Evolutionary conservation across 495 filamentous ascomycete species (phyloP), one percentile per base, ranked within the genome.

Genomic region (Lophiostoma macrostomum): DNA sequence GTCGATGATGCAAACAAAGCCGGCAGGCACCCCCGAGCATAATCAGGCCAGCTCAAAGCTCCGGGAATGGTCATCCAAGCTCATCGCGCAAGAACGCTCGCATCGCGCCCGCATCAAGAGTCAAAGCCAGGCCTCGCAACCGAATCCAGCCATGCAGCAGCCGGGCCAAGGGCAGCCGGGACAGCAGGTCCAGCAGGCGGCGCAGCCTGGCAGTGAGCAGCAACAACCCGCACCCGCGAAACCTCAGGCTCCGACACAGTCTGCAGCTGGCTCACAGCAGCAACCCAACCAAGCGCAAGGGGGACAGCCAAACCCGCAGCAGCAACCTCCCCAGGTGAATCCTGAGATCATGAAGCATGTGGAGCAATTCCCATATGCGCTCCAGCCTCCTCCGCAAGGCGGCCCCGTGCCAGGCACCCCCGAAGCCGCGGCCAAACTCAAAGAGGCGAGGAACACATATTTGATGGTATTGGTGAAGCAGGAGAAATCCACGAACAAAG

Each of bases 291-390:
- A 25, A 20, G 12, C 27, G 10, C 49, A 24, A 38, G 27, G 14
- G 20, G 29, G 3, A 13, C 51, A 25, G 22, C 35, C 27, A 31
- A 43, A 46, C 11, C 51, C 32, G 16, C 28, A 30, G 27, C 50
- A 56, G n/a, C n/a, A n/a, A n/a, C n/a, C n/a, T 18, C 41, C 28
- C 14, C 57, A 61, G 48, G 45, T 61, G 14, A 31, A 46, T 29
- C 53, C 58, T n/a, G 40, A 52, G 29, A 58, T 63, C 24, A 39
- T 66, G 20, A 36, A 46, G 25, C 56, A 63, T 42, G 60, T 66
- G 27, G 40, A 56, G 47, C 29, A 32, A 27, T 60, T 65, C 46
- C 32, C 19, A 3, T 65, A n/a, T n/a, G n/a, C n/a, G n/a, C n/a
- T 39, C 51, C 30, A 39, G n/a, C 16, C 60, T 8, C 59, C 63